These are phyloP conservation scores for Pythium pyrilobum DNA, from an alignment of 352 stramenopile species.

Conservation along the genomic window DNA sequence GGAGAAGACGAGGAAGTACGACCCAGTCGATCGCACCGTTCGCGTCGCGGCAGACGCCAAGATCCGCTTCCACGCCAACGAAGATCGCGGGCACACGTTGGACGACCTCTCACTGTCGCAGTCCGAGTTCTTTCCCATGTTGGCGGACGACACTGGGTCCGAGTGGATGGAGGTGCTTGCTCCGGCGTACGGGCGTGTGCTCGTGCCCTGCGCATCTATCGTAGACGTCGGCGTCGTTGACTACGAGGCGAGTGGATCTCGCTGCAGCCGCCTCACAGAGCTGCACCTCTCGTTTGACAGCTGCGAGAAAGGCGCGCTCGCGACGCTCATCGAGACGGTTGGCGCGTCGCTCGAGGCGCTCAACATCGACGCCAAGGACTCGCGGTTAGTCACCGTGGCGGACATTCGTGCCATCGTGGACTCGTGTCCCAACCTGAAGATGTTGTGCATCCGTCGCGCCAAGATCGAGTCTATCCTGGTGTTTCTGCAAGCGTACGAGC, in stretches of 20 bases:
- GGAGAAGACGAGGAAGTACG: too few species aligned
- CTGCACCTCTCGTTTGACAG: constrained; percentile 8
- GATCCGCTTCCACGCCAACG: neutral
- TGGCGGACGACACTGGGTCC: neutral
- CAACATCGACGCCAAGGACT: constrained; percentile 1
- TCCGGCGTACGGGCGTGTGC: constrained; percentile 1
- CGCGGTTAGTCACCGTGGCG: neutral
- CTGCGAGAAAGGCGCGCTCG: constrained; percentile 3
- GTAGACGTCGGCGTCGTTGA: neutral
- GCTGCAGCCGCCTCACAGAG: neutral
- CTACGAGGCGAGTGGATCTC: neutral
- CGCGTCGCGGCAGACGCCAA: neutral
- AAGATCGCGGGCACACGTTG: neutral
- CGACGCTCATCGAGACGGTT: neutral
- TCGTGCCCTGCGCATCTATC: neutral
- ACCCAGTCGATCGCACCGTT: neutral
- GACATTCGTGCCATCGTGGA: constrained; percentile 5
- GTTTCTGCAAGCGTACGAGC: constrained; percentile 1
- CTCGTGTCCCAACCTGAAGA: neutral
- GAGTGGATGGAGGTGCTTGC: constrained; percentile 4
- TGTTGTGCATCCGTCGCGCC: constrained; percentile 2
- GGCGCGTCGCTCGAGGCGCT: constrained; percentile 3
- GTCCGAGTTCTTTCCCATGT: neutral
- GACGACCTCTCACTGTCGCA: neutral
- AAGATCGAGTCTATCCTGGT: neutral